Evolutionary conservation across 2,329 filamentous ascomycete genomes (phyloP).

Genomic region (Cordyceps pruinosa): DNA sequence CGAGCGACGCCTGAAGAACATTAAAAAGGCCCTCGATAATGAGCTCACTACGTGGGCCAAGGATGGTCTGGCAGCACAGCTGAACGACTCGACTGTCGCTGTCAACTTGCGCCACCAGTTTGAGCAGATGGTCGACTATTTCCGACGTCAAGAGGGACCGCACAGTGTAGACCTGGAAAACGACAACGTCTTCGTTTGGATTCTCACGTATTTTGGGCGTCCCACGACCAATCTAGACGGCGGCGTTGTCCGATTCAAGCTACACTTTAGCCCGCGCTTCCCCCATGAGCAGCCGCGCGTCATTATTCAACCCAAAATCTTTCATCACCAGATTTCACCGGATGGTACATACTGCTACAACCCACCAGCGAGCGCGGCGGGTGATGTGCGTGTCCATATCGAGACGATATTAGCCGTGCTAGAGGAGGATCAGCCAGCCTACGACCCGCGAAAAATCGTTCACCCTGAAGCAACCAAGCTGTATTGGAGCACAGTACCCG

Average conservation of each 20-base stretch:
- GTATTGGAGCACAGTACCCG: slow-evolving; percentile 68
- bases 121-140: slow-evolving; percentile 70
- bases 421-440: slow-evolving; percentile 83
- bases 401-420: slow-evolving; percentile 73
- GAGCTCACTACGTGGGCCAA: slow-evolving; percentile 67
- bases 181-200: slow-evolving; percentile 84
- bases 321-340: slow-evolving; percentile 78
- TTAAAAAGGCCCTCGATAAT: slow-evolving; percentile 63
- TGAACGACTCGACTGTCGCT: slow-evolving; percentile 66
- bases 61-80: slow-evolving; percentile 57
- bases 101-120: slow-evolving; percentile 79
- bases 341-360: slow-evolving; percentile 82
- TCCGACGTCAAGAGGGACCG: slow-evolving; percentile 64
- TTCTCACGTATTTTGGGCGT: slow-evolving; percentile 79
- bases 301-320: slow-evolving; percentile 71
- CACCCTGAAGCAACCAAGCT: slow-evolving; percentile 79
- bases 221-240: slow-evolving; percentile 93
- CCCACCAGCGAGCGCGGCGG: slow-evolving; percentile 49
- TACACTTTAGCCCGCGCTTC: slow-evolving; percentile 77
- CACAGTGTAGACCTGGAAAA: slow-evolving; percentile 71
- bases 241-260: slow-evolving; percentile 74
- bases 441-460: slow-evolving; percentile 83
- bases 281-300: slow-evolving; percentile 84
- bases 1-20: slow-evolving; percentile 57
- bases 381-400: slow-evolving; percentile 77